Base-by-base conservation (phyloP, 2,329 filamentous ascomycete species). In the Thelonectria blattea region DNA sequence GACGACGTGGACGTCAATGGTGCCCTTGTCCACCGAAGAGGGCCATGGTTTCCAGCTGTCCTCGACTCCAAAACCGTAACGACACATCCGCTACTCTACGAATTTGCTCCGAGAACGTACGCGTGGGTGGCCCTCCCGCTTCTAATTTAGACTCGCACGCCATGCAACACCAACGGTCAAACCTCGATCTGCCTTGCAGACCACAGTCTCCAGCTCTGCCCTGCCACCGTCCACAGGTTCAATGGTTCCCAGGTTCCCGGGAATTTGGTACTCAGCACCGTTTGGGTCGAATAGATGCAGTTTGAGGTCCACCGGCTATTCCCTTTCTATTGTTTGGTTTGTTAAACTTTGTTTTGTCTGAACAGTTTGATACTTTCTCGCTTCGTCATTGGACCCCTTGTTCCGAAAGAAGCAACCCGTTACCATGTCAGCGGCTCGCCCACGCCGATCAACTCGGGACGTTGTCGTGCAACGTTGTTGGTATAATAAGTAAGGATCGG, bases 1-100 rank as follows among this genome's bases (percentile, higher is more conserved):
- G 22, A 15, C 53, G 39, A 56, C 46, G 46, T 56, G 24, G 53
- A 22, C 20, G 39, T 47, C 42, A 24, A 41, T 41, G 18, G 43
- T 17, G 53, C 46, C 48, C 24, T 55, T 55, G 46, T 34, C 46
- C 41, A 11, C 34, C 11, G 12, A 15, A 39, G 37, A 17, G 15
- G 30, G n/a, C n/a, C 11, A 32, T 24, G 22, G 18, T n/a, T 48
- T 12, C 12, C 27, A 24, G 45, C 18, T 32, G 45, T 2, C 17
- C 22, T 24, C 27, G n/a, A 30, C 27, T 7, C 8, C 8, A 7
- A n/a, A 43, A 14, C 17, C 9, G 52, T 27, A 14, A 18, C 41
- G 12, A 18, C 32, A 43, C 30, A 7, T 30, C 37, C 11, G 14
- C 11, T 12, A 50, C 11, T 37, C 46, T 32, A 30, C 37, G 22